Conservation (phyloP, 2,329 filamentous ascomycete genomes). For the Nannizziopsis arthrosporioides region DNA sequence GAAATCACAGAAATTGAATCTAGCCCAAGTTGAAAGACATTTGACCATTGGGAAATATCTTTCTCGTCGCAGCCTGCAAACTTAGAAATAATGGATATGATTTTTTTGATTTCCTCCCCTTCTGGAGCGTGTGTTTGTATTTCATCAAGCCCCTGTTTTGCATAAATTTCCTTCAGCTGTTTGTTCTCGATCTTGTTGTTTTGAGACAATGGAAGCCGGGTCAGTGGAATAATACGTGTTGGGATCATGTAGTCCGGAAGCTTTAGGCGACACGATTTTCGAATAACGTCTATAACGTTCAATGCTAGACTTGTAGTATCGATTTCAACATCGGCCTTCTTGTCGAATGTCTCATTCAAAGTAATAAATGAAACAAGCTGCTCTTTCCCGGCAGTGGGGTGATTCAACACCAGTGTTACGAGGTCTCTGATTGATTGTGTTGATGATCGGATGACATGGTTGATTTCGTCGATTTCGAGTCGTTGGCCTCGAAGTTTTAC, state of each 20-base stretch:
- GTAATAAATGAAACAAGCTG: constrained; percentile 66
- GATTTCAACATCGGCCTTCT: constrained; percentile 16
- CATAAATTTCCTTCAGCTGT: constrained; percentile 55
- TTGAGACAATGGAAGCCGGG: constrained; percentile 63
- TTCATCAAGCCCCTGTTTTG: constrained; percentile 46
- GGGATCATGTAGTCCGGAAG: constrained; percentile 86
- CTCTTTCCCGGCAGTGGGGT: constrained; percentile 62
- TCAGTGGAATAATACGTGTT: constrained; percentile 63
- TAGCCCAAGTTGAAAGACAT: constrained; percentile 73
- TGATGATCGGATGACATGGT: constrained; percentile 60
- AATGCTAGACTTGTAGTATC: constrained; percentile 29
- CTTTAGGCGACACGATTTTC: constrained; percentile 53
- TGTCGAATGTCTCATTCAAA: neutral
- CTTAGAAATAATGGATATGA: constrained; percentile 45
- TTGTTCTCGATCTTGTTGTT: constrained; percentile 85
- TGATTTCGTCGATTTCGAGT: constrained; percentile 84
- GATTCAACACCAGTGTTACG: constrained; percentile 63
- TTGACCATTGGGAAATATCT: constrained; percentile 46
- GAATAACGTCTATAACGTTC: constrained; percentile 27
- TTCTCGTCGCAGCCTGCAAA: constrained; percentile 39
- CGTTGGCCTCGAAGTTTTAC: constrained; percentile 83
- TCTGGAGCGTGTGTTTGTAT: constrained; percentile 45
- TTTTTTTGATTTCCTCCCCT: constrained; percentile 30
- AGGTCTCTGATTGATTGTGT: constrained; percentile 53
- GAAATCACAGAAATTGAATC: constrained; percentile 77